Evolutionary conservation across 768 basidiomycete species (phyloP), one percentile per base, ranked within the genome.

Genomic region (Rhizopogon rudus): DNA sequence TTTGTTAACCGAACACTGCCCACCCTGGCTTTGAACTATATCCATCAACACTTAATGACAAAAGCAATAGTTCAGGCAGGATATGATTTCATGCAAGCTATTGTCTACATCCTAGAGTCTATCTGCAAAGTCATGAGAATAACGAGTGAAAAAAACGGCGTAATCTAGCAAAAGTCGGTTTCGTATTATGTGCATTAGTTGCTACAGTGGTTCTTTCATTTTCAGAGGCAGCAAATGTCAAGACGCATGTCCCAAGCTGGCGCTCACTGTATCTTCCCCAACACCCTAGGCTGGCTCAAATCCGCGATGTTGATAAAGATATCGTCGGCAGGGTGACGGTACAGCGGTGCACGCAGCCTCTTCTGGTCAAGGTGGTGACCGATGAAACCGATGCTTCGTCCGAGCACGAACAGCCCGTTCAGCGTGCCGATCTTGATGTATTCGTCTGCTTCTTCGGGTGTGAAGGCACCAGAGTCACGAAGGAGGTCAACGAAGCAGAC

Each of bases 291-390:
- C 68, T 93, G 90, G 59, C 81, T 78, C 41, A 93, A 73, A 65
- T 92, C 89, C 22, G 88, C 87, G 86, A 93, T 91, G 73, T 93
- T 89, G 80, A 95, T 94, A 73, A 92, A 93, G 77, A 95, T 93
- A 68, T 94, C 93, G 71, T 94, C 93, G 3, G 93, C 91, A 59
- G 93, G 93, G 75, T 91, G 92, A 61, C 94, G 87, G 83, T 98
- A 96, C 52, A 98, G 78, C 43, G 92, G 91, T 39, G 92, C 92
- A 58, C 88, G 85, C 68, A 96, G 83, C 62, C 93, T 83, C 81
- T 94, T 95, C 81, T 98, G 96, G 77, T 98, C 96, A 48, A 94
- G 84, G 69, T 91, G 91, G 77, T 92, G 93, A 40, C 93, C 93
- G 65, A 96, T 93, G 83, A 98, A 97, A 61, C 95, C 96, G 71